Conservation (phyloP, 2,329 filamentous ascomycete species). For the Pseudogymnoascus sp. region DNA sequence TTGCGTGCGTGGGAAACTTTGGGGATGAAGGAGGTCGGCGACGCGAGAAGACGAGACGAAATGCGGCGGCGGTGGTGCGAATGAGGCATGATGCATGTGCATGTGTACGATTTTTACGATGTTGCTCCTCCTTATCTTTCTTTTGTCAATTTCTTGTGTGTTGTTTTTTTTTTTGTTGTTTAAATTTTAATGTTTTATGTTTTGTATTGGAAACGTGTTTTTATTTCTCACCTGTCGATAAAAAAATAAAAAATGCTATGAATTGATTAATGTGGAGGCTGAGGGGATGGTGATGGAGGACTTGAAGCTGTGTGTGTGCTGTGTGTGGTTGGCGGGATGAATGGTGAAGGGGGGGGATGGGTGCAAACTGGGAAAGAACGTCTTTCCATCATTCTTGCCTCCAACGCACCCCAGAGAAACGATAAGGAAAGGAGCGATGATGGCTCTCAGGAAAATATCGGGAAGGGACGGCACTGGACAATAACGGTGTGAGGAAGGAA, state of each 20-base stretch:
- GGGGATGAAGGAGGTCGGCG: background rate
- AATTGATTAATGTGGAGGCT: background rate
- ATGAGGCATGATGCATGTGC: constrained; percentile 3
- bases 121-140: background rate
- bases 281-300: background rate
- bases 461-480: background rate
- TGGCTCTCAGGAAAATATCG: no score
- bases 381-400: no score
- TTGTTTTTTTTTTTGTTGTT: constrained; percentile 6
- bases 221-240: background rate
- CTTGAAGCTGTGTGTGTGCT: background rate
- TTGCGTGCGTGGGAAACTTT: background rate
- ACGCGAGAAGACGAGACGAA: background rate
- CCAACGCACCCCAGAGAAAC: background rate
- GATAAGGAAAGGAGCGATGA: background rate
- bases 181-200: constrained; percentile 10
- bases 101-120: background rate
- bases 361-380: no score
- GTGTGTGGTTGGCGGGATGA: background rate
- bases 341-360: background rate
- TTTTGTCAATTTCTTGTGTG: constrained; percentile 1
- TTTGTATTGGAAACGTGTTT: background rate
- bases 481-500: background rate
- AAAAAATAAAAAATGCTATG: background rate
- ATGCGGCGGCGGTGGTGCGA: background rate